phyloP scores from a whole-genome alignment of 2,329 filamentous ascomycete species.

The Lecanoromycetidae sp. region DNA sequence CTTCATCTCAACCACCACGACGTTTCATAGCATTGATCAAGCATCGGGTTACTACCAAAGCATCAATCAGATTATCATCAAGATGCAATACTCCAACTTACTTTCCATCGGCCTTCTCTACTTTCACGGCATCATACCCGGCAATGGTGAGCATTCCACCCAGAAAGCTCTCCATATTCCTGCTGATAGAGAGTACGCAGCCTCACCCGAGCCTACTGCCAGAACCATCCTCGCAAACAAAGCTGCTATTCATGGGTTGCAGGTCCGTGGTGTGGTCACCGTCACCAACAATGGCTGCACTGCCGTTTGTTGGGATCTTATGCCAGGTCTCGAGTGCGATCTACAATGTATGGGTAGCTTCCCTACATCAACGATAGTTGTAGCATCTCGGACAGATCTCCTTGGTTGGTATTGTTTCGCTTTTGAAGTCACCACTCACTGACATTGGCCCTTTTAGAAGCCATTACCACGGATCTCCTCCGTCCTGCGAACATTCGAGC shows the following conservation, averaged over 20 bases:
- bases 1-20: constrained; percentile 4
- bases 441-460: too few species aligned
- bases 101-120: constrained; percentile 20
- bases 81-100: constrained; percentile 6
- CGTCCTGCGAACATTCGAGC: too few species aligned
- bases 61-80: constrained; percentile 5
- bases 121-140: background rate
- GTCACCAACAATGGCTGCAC: constrained; percentile 1
- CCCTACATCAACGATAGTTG: background rate
- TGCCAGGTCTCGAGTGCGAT: background rate
- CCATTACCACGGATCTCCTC: too few species aligned
- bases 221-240: background rate
- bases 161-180: too few species aligned
- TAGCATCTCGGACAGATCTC: background rate
- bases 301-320: constrained; percentile 2
- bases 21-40: constrained; percentile 7
- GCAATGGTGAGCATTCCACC: constrained; percentile 1
- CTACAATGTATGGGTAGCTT: background rate
- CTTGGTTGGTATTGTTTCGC: too few species aligned
- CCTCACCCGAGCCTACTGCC: background rate
- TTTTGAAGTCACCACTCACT: too few species aligned
- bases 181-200: background rate
- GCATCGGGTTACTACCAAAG: background rate
- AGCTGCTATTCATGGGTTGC: background rate
- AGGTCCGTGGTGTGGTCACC: too few species aligned